Evolutionary conservation across 257 asterid species (phyloP).

Genomic region (Gynochthodes officinalis): DNA sequence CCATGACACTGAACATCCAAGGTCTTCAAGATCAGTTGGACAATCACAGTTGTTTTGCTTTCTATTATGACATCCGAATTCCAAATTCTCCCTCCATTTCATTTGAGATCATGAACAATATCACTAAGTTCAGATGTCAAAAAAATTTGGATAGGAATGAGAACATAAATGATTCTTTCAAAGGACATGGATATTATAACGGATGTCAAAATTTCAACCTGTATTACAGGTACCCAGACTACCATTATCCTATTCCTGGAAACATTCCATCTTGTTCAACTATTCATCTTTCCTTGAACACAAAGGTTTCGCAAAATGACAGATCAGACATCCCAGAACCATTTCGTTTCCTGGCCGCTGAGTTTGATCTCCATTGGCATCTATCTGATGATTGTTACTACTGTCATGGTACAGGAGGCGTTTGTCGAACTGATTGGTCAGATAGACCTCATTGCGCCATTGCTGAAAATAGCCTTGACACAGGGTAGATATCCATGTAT

Average conservation of each 20-base stretch:
- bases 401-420: too few relatives aligned
- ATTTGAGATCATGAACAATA: slow-evolving; percentile 7
- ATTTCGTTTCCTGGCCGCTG: slow-evolving; percentile 7
- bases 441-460: too few relatives aligned
- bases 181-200: not conserved
- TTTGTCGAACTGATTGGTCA: too few relatives aligned
- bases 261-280: not conserved
- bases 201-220: not conserved
- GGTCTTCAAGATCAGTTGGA: not conserved
- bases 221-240: not conserved
- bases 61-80: not conserved
- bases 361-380: slow-evolving; percentile 22
- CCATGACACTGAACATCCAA: slow-evolving; percentile 5
- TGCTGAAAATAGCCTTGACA: too few relatives aligned
- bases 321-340: not conserved
- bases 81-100: slow-evolving; percentile 18
- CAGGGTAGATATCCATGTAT: not conserved
- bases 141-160: too few relatives aligned
- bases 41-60: not conserved
- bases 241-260: not conserved
- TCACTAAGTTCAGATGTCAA: slow-evolving; percentile 21
- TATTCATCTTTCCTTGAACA: slow-evolving; percentile 17
- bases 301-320: not conserved
- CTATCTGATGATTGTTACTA: not conserved
- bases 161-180: not conserved